Evolutionary conservation across 352 stramenopile species (phyloP), one percentile per base, ranked within the genome.

Genomic region (Achlya hypogyna): DNA sequence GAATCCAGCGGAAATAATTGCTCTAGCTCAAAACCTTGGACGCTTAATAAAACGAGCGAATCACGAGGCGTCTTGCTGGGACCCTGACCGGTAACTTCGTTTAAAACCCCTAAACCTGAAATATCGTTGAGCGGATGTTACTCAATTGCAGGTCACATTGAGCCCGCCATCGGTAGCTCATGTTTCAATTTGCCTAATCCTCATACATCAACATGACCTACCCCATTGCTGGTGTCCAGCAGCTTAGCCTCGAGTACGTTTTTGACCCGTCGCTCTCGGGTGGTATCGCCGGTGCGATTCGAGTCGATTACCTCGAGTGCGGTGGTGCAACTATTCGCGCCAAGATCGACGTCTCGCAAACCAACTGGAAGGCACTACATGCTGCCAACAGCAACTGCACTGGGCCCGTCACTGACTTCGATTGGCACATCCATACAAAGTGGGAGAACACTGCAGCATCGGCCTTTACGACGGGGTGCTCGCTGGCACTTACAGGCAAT

Each of bases 381-480:
- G 62, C 68, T 53, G 38, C 35, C 51, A 65, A 75, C 28, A 52
- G 51, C 53, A 75, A 75, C 52, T 75, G 70, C 58, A 53, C 35
- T 23, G 66, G 47, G 22, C 47, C 51, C 0, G 10, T 34, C 22
- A 70, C 51, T 8, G 51, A 69, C n/a, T 75, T 64, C 59, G 62
- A 10, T 45, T 72, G 60, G 58, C 65, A 70, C 47, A 64, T 75
- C 60, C 65, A 75, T 62, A 63, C 32, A 34, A 68, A 67, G 53
- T 75, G 70, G 70, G n/a, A 14, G 2, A 59, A 75, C 65, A 62
- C 23, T 34, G 69, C 65, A 54, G 72, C 65, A 65, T 74, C 69
- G 63, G 29, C 35, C 0, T 72, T 68, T 27, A 40, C 23, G 42
- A 34, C 10, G 8, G 38, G 62, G 23, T 74, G 70, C 52, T 5